Evolutionary conservation across 176 grass and related monocot species (phyloP).

Genomic region (Panicum miliaceum): DNA sequence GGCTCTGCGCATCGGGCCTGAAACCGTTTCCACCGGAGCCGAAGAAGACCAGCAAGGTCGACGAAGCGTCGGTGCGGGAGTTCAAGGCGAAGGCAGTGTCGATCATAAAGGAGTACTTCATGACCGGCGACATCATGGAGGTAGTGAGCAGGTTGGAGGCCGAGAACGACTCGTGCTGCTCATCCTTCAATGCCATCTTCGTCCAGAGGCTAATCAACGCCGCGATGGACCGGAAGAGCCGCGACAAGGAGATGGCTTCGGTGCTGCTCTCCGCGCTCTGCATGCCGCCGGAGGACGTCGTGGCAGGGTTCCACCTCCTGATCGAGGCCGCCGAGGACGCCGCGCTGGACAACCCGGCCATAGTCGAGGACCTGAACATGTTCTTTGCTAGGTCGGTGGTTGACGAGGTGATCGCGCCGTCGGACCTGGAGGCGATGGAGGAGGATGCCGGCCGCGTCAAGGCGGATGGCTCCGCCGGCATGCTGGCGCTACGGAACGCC

Average conservation of each 20-base stretch:
- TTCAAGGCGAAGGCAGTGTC: constrained; percentile 42
- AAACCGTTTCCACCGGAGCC: constrained; percentile 44
- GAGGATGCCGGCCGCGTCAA: constrained; percentile 39
- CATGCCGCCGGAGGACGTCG: constrained; percentile 63
- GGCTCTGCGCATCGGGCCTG: constrained; percentile 60
- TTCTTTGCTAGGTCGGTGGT: constrained; percentile 82
- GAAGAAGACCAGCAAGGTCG: constrained; percentile 44
- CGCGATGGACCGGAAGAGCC: constrained; percentile 82
- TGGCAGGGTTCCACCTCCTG: constrained; percentile 69
- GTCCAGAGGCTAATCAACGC: constrained; percentile 62
- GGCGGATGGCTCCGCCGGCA: constrained; percentile 13
- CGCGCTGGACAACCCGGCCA: constrained; percentile 71
- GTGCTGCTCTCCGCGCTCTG: constrained; percentile 69
- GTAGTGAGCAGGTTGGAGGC: constrained; percentile 42
- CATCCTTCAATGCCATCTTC: constrained; percentile 63
- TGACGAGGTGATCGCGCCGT: constrained; percentile 73
- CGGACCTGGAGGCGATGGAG: constrained; percentile 60
- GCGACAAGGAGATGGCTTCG: constrained; percentile 78
- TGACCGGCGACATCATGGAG: constrained; percentile 56
- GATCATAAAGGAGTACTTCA: constrained; percentile 64
- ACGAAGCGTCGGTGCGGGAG: constrained; percentile 32
- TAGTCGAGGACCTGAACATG: constrained; percentile 68
- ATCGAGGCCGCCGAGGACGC: constrained; percentile 71
- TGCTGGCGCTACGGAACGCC: constrained; percentile 56
- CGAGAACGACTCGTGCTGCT: constrained; percentile 46